These are phyloP conservation scores for Ceratocystis huliohia DNA, from an alignment of 2,329 filamentous ascomycete genomes.

Conservation along the genomic window DNA sequence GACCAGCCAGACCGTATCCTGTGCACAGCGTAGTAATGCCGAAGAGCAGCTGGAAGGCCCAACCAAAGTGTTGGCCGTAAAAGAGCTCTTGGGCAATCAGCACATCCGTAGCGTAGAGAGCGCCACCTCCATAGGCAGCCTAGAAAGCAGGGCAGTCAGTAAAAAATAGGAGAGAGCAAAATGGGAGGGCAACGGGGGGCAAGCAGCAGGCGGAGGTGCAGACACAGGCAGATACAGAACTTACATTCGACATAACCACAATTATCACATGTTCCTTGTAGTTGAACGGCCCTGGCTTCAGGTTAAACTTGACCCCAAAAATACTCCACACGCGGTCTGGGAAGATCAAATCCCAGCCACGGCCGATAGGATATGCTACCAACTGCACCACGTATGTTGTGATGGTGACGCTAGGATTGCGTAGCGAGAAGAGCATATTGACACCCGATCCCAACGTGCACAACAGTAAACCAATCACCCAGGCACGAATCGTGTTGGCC, in stretches of 20 bases:
- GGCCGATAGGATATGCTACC: slow-evolving; percentile 46
- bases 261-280: slow-evolving; percentile 50
- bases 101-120: slow-evolving; percentile 43
- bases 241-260: slow-evolving; percentile 51
- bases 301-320: slow-evolving; percentile 42
- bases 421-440: slow-evolving; percentile 48
- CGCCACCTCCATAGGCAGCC: slow-evolving; percentile 46
- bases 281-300: slow-evolving; percentile 47
- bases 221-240: slow-evolving; percentile 23
- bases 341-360: slow-evolving; percentile 42
- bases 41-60: slow-evolving; percentile 47
- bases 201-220: neutral
- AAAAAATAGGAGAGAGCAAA: neutral
- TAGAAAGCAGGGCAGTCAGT: slow-evolving; percentile 24
- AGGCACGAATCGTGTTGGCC: slow-evolving; percentile 52
- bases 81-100: slow-evolving; percentile 34
- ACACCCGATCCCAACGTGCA: slow-evolving; percentile 49
- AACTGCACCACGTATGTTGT: slow-evolving; percentile 51
- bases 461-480: slow-evolving; percentile 48
- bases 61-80: slow-evolving; percentile 41
- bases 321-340: slow-evolving; percentile 40
- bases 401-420: slow-evolving; percentile 46
- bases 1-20: slow-evolving; percentile 50
- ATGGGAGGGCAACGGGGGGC: neutral
- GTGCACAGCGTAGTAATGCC: slow-evolving; percentile 49